Conservation (phyloP, 768 basidiomycete genomes). For the Hirschioporus abietinus region DNA sequence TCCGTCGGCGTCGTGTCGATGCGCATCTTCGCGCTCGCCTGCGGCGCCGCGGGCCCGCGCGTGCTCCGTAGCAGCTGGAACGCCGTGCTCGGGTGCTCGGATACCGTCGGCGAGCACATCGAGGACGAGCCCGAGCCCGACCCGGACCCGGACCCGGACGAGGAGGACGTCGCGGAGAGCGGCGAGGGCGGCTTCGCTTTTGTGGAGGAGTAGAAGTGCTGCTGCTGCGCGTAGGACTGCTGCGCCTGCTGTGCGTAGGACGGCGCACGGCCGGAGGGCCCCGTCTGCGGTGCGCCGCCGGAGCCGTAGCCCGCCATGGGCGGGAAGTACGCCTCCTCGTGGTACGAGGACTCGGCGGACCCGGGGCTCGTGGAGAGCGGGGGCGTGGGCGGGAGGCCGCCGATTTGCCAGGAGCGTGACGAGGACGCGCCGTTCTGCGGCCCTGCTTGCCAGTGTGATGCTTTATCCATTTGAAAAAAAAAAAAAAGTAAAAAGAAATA, state of each 20-base stretch:
- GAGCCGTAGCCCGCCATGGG: not conserved
- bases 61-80: conserved; percentile 9
- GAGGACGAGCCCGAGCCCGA: no score
- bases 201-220: not conserved
- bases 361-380: not conserved
- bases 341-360: not conserved
- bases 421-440: not conserved
- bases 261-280: not conserved
- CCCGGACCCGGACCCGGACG: conserved; percentile 9
- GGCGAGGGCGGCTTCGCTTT: conserved; percentile 1
- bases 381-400: not conserved
- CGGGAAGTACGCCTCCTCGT: not conserved
- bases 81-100: conserved; percentile 9
- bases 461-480: not conserved
- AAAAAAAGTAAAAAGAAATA: no score
- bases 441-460: not conserved
- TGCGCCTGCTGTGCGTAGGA: not conserved
- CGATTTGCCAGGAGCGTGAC: not conserved
- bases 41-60: conserved; percentile 7
- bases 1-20: conserved; percentile 18
- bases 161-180: not conserved
- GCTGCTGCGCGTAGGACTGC: not conserved
- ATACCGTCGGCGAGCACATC: conserved; percentile 5
- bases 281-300: no score
- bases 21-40: conserved; percentile 15